Evolutionary conservation across 805 yeast genomes (phyloP), one percentile per base, ranked within the genome.

Genomic region (Candida chilensis): DNA sequence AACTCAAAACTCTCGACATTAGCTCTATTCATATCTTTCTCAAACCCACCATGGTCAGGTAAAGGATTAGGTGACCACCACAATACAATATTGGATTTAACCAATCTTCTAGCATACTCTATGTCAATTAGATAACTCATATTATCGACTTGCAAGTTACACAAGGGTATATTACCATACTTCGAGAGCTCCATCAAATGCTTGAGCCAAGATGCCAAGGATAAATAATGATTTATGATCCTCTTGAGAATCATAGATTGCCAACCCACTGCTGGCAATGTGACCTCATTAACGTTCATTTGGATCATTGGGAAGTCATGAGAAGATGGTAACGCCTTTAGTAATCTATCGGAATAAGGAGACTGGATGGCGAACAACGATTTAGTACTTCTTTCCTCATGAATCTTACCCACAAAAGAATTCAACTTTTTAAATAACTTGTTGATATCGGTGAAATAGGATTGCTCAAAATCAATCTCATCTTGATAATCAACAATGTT

Each of bases 1-100:
- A 85, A 78, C 20, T 73, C 75, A 27, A 78, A 57, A 20, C 54
- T 58, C 31, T 76, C 79, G 35, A 74, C 81, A 34, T 74, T 75
- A 15, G 62, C 57, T 18, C 36, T 31, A 15, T 61, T 39, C 7
- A 57, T 60, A 43, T 82, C 92, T 41, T 67, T 71, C 48, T 86
- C 88, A 26, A 59, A 47, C 1, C 95, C 95, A 18, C 95, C 96
- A 44, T 73, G 78, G 45, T 86, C 96, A 0, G 96, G 90, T 27
- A 69, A 53, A 1, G 90, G 82, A 13, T 66, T 64, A 3, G 78
- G 72, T 1, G 95, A 83, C 97, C 98, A 92, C 97, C 98, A 92
- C 18, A 94, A 57, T 5, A 90, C 79, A 24, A 83, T 71, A 36
- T 76, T 73, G 28, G 73, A 71, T 28, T 74, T 66, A 13, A 61